phyloP scores from a whole-genome alignment of 169 alveolate species.

The Cryptosporidium ubiquitum region DNA sequence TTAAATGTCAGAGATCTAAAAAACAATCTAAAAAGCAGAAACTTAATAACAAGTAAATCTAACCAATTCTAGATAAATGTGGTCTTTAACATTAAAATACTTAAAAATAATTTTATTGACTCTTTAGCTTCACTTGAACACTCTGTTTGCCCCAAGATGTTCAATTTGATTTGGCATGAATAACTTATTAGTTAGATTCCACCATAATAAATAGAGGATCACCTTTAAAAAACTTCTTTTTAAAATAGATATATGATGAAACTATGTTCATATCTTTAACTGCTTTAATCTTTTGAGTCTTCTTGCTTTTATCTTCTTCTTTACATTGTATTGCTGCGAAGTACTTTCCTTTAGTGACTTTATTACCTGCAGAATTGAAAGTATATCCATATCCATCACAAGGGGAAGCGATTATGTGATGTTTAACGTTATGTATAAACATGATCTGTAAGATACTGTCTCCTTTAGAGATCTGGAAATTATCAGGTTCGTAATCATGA shows the following conservation, averaged over 20 bases:
- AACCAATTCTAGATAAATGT: background rate
- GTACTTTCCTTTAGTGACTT: constrained; percentile 38
- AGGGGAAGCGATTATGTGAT: constrained; percentile 42
- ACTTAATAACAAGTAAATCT: background rate
- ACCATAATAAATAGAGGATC: constrained; percentile 48
- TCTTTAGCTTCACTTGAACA: constrained; percentile 10
- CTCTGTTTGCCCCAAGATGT: constrained; percentile 65
- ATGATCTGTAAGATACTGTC: constrained; percentile 19
- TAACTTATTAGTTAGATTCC: background rate
- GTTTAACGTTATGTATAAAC: constrained; percentile 39
- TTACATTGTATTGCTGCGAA: constrained; percentile 66
- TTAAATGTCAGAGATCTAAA: constrained; percentile 4
- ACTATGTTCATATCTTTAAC: constrained; percentile 34
- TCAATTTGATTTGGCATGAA: background rate
- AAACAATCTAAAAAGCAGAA: constrained; percentile 18
- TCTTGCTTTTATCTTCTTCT: constrained; percentile 8
- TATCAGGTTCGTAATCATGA: background rate
- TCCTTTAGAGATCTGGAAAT: constrained; percentile 28
- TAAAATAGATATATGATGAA: constrained; percentile 27
- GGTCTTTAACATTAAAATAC: too few relatives aligned
- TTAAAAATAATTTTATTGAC: background rate
- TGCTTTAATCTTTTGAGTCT: constrained; percentile 54
- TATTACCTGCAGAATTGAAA: constrained; percentile 34
- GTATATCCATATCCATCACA: constrained; percentile 61
- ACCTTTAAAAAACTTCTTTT: constrained; percentile 45